A percentile compares a stretch with the other conserved stretches of the same genome.
Evolutionary conservation across 371 early-diverging fungal species (phyloP).

Genomic region (Rhizopus arrhizus): DNA sequence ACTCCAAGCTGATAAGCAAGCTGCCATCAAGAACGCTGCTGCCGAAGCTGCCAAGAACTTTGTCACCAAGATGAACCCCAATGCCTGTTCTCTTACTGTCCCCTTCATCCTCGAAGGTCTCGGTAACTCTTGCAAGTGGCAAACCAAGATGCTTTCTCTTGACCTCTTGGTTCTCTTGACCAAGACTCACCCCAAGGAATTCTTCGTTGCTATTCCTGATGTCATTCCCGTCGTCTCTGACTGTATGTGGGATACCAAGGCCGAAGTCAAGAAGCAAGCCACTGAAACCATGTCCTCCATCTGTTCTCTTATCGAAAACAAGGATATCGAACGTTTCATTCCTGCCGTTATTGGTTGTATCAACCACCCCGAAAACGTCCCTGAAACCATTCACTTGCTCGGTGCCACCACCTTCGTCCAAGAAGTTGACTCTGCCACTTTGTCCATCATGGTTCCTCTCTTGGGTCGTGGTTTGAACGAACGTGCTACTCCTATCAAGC

Average conservation of each 20-base stretch:
- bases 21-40: conserved; percentile 65
- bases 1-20: conserved; percentile 69
- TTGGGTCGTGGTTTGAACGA: conserved; percentile 74
- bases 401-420: conserved; percentile 77
- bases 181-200: conserved; percentile 58
- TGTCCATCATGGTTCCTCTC: conserved; percentile 81
- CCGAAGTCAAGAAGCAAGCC: conserved; percentile 59
- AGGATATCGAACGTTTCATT: conserved; percentile 56
- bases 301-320: conserved; percentile 35
- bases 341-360: conserved; percentile 66
- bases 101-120: conserved; percentile 63
- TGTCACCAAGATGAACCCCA: conserved; percentile 51
- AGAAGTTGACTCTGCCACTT: conserved; percentile 76
- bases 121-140: conserved; percentile 75
- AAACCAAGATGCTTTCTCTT: conserved; percentile 70
- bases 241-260: conserved; percentile 76
- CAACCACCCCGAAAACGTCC: conserved; percentile 64
- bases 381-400: conserved; percentile 67
- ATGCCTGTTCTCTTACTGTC: conserved; percentile 58
- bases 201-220: conserved; percentile 65
- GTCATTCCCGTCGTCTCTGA: conserved; percentile 76
- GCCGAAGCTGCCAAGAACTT: conserved; percentile 58
- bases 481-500: conserved; percentile 65
- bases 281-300: conserved; percentile 57
- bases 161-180: conserved; percentile 58